Conservation (phyloP, 2,329 filamentous ascomycete species). For the Ambrosiella cleistominuta region DNA sequence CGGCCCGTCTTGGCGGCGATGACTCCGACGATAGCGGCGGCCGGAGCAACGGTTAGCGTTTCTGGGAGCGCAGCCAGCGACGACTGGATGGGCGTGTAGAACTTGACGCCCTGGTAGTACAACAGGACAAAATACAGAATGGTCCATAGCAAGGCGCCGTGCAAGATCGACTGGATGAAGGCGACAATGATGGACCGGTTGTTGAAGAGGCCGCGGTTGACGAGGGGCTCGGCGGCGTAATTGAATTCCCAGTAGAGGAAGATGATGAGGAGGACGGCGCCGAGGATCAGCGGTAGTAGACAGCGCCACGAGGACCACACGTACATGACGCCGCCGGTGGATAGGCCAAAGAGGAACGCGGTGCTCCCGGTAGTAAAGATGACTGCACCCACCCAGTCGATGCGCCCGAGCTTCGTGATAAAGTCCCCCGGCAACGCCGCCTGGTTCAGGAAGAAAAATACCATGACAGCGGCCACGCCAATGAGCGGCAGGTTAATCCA, state of each 20-base stretch:
- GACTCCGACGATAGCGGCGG: conserved; percentile 37
- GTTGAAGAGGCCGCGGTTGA: conserved; percentile 27
- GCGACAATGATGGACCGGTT: conserved; percentile 31
- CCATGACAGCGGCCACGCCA: conserved; percentile 15
- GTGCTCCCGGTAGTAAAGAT: conserved; percentile 43
- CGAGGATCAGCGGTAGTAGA: conserved; percentile 42
- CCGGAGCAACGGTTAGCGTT: conserved; percentile 45
- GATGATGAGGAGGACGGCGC: conserved; percentile 29
- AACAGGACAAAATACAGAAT: conserved; percentile 35
- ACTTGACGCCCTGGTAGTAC: conserved; percentile 34
- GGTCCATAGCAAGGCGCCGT: conserved; percentile 38
- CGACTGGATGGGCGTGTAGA: conserved; percentile 33
- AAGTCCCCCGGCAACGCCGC: conserved; percentile 14
- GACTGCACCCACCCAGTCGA: conserved; percentile 46
- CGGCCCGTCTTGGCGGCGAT: conserved; percentile 35
- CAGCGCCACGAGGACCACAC: conserved; percentile 44
- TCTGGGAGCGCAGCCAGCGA: conserved; percentile 41
- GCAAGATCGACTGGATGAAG: conserved; percentile 35
- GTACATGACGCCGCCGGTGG: conserved; percentile 45
- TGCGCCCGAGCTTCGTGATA: conserved; percentile 16
- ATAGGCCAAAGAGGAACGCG: conserved; percentile 28
- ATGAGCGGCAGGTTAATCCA: conserved; percentile 22
- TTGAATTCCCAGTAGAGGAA: conserved; percentile 39
- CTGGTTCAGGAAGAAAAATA: conserved; percentile 17
- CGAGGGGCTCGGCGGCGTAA: conserved; percentile 32